These are phyloP conservation scores for Endothia cerciana DNA, from an alignment of 2,329 filamentous ascomycete genomes.

Conservation along the genomic window DNA sequence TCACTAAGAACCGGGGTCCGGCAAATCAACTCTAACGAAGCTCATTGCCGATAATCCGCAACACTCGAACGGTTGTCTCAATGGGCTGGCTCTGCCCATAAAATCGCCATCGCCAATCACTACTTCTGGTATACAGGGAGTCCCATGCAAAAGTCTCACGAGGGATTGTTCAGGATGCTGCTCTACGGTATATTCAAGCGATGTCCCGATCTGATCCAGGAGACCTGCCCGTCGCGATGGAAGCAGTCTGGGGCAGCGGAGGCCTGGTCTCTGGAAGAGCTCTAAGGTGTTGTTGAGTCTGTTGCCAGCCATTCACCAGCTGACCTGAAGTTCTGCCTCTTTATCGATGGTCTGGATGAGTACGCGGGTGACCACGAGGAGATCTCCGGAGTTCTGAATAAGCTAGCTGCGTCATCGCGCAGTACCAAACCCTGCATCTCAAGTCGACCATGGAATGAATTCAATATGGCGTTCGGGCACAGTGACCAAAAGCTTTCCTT, in stretches of 20 bases:
- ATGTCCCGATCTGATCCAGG: slow-evolving; percentile 11
- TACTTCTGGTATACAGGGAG: slow-evolving; percentile 24
- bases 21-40: background rate
- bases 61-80: background rate
- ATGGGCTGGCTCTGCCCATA: background rate
- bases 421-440: slow-evolving; percentile 6
- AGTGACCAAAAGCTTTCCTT: background rate
- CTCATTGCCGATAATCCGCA: background rate
- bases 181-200: slow-evolving; percentile 18
- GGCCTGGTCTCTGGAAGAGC: slow-evolving; percentile 13
- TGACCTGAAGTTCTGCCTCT: slow-evolving; percentile 7
- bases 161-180: slow-evolving; percentile 14
- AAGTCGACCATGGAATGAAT: slow-evolving; percentile 18
- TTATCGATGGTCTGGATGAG: too few species aligned
- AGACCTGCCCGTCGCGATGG: background rate
- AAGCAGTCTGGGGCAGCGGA: background rate
- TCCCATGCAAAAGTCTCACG: slow-evolving; percentile 18
- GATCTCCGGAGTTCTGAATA: background rate
- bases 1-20: background rate
- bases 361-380: slow-evolving; percentile 14
- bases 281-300: background rate
- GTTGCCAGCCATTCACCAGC: background rate
- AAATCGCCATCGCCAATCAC: slow-evolving; percentile 11
- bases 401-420: background rate
- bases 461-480: slow-evolving; percentile 1